These are phyloP conservation scores for Thermochaetoides thermophila DNA, from an alignment of 495 filamentous ascomycete genomes.

Conservation along the genomic window DNA sequence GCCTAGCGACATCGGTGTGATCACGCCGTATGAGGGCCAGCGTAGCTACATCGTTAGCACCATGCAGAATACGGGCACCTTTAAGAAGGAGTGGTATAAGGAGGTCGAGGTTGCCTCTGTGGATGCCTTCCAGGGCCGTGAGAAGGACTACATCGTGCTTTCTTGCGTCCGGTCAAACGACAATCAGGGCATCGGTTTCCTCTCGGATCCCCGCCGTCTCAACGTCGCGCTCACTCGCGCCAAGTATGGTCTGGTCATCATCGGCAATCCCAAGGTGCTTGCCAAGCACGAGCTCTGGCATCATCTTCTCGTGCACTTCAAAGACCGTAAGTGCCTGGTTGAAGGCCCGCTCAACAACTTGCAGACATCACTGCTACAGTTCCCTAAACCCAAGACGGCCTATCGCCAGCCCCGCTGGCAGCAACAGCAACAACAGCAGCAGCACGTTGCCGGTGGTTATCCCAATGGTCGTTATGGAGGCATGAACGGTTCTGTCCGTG, in stretches of 20 bases:
- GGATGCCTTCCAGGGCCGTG: slow-evolving; percentile 95
- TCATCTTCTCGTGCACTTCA: slow-evolving; percentile 90
- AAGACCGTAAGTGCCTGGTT: slow-evolving; percentile 89
- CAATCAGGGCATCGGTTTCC: slow-evolving; percentile 97
- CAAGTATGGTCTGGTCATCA: slow-evolving; percentile 88
- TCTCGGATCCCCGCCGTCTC: slow-evolving; percentile 94
- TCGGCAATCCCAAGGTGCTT: slow-evolving; percentile 95
- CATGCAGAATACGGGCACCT: slow-evolving; percentile 93
- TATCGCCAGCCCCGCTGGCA: slow-evolving; percentile 75
- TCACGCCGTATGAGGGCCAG: slow-evolving; percentile 97
- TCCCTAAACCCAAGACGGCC: slow-evolving; percentile 80
- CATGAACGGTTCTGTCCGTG: slow-evolving; percentile 41
- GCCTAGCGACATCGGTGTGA: slow-evolving; percentile 85
- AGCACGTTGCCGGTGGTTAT: slow-evolving; percentile 64
- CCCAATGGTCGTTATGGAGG: slow-evolving; percentile 31
- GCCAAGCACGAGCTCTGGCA: slow-evolving; percentile 98
- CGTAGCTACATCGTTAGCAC: slow-evolving; percentile 96
- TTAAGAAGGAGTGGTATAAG: slow-evolving; percentile 98
- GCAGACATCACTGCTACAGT: slow-evolving; percentile 87
- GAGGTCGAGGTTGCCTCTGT: slow-evolving; percentile 98
- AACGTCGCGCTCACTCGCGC: slow-evolving; percentile 98
- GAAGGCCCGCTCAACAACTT: slow-evolving; percentile 95
- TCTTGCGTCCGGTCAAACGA: slow-evolving; percentile 98
- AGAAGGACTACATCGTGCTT: slow-evolving; percentile 97
- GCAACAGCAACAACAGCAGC: slow-evolving; percentile 13